Conservation (phyloP, 2,329 filamentous ascomycete genomes). For the Aspergillus sp. region DNA sequence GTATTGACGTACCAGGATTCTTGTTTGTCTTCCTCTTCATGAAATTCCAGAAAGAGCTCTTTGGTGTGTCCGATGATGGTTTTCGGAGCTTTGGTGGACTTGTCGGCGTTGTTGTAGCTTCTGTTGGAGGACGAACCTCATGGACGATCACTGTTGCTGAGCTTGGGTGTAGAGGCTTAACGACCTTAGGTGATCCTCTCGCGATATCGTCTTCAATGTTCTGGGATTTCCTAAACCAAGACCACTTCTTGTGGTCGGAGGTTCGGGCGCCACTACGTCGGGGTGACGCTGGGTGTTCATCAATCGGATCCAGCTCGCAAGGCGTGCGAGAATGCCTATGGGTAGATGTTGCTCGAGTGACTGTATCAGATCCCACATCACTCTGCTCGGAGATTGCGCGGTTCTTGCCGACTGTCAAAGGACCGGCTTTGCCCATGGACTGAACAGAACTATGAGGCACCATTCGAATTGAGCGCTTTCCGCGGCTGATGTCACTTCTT, state of each 20-base stretch:
- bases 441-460: constrained; percentile 54
- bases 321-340: constrained; percentile 29
- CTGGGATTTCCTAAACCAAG: constrained; percentile 45
- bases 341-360: constrained; percentile 15
- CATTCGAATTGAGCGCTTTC: constrained; percentile 55
- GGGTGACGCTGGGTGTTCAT: constrained; percentile 40
- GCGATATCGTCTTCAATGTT: constrained; percentile 24
- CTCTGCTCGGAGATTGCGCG: background rate
- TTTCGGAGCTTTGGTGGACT: background rate
- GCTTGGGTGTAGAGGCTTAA: constrained; percentile 24
- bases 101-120: constrained; percentile 9
- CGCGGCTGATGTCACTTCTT: constrained; percentile 14
- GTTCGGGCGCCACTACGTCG: constrained; percentile 23
- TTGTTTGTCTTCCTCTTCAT: constrained; percentile 50
- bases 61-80: constrained; percentile 27
- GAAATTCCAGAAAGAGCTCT: constrained; percentile 55
- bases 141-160: constrained; percentile 28
- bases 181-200: constrained; percentile 21
- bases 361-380: background rate
- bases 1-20: constrained; percentile 43
- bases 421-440: constrained; percentile 47
- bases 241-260: constrained; percentile 45
- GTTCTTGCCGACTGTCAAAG: constrained; percentile 57
- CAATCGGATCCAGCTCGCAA: constrained; percentile 43
- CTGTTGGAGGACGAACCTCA: constrained; percentile 19